Conservation (phyloP, 1,284 basidiomycete genomes). For the Naganishia liquefaciens region DNA sequence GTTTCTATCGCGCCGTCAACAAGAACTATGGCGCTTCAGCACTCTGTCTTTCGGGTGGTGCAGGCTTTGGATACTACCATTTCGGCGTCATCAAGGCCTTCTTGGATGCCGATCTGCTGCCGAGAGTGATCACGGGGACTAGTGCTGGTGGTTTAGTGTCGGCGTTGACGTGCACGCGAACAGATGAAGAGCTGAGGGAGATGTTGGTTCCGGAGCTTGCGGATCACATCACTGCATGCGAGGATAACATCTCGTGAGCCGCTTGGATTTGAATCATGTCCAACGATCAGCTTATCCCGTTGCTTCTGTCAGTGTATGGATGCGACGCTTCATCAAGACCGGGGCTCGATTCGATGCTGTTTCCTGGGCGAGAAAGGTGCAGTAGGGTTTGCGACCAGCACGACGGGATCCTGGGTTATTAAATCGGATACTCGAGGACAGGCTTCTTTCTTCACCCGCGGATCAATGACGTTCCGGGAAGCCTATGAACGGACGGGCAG, state of each 20-base stretch:
- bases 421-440: slow-evolving; percentile 37
- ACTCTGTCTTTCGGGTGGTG: slow-evolving; percentile 90
- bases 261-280: background rate
- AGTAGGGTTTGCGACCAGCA: slow-evolving; percentile 13
- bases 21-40: slow-evolving; percentile 87
- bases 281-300: too few relatives aligned
- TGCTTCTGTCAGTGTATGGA: slow-evolving; percentile 67
- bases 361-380: slow-evolving; percentile 85
- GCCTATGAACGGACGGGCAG: slow-evolving; percentile 90
- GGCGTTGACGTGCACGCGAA: slow-evolving; percentile 77
- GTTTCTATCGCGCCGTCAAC: slow-evolving; percentile 86
- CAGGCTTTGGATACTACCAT: slow-evolving; percentile 82
- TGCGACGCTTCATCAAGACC: slow-evolving; percentile 75
- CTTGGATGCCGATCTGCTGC: slow-evolving; percentile 81
- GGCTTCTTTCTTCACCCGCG: slow-evolving; percentile 84
- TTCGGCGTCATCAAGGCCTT: slow-evolving; percentile 91
- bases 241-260: slow-evolving; percentile 59
- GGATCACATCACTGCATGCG: slow-evolving; percentile 84
- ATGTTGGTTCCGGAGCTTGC: slow-evolving; percentile 81
- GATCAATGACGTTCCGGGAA: slow-evolving; percentile 93
- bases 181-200: slow-evolving; percentile 78
- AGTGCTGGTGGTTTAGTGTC: slow-evolving; percentile 89
- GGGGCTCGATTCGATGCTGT: slow-evolving; percentile 93
- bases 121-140: slow-evolving; percentile 84
- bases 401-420: too few relatives aligned